Evolutionary conservation across 2,329 filamentous ascomycete species (phyloP), one percentile per base, ranked within the genome.

Genomic region (Ascosphaera aggregata): DNA sequence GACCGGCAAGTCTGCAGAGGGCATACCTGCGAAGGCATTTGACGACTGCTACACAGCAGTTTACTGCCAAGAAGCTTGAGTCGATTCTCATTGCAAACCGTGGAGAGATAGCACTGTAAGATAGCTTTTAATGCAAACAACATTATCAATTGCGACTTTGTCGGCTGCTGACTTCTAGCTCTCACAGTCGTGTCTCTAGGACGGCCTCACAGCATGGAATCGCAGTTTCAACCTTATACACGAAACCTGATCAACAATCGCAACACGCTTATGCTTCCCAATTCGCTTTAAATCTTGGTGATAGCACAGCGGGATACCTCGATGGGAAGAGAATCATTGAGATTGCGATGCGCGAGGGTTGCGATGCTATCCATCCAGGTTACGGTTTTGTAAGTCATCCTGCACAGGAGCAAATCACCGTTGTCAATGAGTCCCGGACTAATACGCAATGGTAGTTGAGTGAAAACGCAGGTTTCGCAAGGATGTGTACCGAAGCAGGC

Each of bases 61-160:
- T 4, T n/a, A 36, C 20, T 34, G 38, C 11, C 48, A 45, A 35
- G 43, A 47, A 35, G 44, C 49, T 70, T 39, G 74, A 73, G 40
- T 92, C 84, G 7, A 79, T 95, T 34, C 68, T 98, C 18, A 95
- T 98, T 54, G 89, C 89, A 40, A 98, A 98, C 56, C 76, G 89
- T 48, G 89, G 89, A 49, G 89, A 98, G 60, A 98, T 98, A 49
- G 89, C 89, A 38, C 67, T 98, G 54, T 69, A 54, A 45, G 61
- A n/a, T n/a, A n/a, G n/a, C n/a, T n/a, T n/a, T n/a, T n/a, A n/a
- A n/a, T n/a, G n/a, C n/a, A n/a, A n/a, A n/a, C n/a, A n/a, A n/a
- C n/a, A n/a, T n/a, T n/a, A n/a, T n/a, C n/a, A n/a, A n/a, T n/a
- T n/a, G n/a, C n/a, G n/a, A n/a, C n/a, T n/a, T n/a, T n/a, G n/a